These are phyloP conservation scores for Rostrohypoxylon terebratum DNA, from an alignment of 495 filamentous ascomycete genomes.

Conservation along the genomic window DNA sequence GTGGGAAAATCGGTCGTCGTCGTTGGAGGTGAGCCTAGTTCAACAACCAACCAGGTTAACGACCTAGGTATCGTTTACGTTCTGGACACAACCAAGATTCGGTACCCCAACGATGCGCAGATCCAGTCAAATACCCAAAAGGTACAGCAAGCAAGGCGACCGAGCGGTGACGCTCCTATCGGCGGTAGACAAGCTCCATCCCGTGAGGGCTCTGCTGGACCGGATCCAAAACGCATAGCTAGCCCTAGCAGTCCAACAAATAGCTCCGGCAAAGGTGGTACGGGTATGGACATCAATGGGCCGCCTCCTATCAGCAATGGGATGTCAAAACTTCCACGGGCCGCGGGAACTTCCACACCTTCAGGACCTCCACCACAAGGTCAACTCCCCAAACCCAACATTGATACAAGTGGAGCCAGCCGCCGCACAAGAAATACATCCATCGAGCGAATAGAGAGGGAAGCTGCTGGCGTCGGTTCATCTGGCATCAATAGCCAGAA, in stretches of 20 bases:
- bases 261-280: slow-evolving; percentile 47
- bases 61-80: slow-evolving; percentile 93
- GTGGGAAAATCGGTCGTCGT: slow-evolving; percentile 92
- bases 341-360: slow-evolving; percentile 75
- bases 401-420: slow-evolving; percentile 41
- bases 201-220: slow-evolving; percentile 71
- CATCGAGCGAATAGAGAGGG: slow-evolving; percentile 54
- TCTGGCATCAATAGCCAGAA: slow-evolving; percentile 53
- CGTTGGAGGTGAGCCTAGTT: slow-evolving; percentile 93
- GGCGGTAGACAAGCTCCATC: slow-evolving; percentile 60
- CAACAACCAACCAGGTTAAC: slow-evolving; percentile 77
- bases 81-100: slow-evolving; percentile 93
- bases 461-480: slow-evolving; percentile 43
- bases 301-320: slow-evolving; percentile 49
- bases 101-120: slow-evolving; percentile 86
- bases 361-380: slow-evolving; percentile 88
- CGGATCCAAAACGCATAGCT: slow-evolving; percentile 66
- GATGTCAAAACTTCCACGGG: slow-evolving; percentile 75
- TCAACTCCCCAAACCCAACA: slow-evolving; percentile 78
- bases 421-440: slow-evolving; percentile 56
- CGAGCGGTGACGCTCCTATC: slow-evolving; percentile 53
- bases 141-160: slow-evolving; percentile 52
- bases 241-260: slow-evolving; percentile 57
- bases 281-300: slow-evolving; percentile 50
- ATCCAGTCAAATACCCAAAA: slow-evolving; percentile 57